These are phyloP conservation scores for Rhodamnia rubescens DNA, from an alignment of 345 rosid species.

Conservation along the genomic window DNA sequence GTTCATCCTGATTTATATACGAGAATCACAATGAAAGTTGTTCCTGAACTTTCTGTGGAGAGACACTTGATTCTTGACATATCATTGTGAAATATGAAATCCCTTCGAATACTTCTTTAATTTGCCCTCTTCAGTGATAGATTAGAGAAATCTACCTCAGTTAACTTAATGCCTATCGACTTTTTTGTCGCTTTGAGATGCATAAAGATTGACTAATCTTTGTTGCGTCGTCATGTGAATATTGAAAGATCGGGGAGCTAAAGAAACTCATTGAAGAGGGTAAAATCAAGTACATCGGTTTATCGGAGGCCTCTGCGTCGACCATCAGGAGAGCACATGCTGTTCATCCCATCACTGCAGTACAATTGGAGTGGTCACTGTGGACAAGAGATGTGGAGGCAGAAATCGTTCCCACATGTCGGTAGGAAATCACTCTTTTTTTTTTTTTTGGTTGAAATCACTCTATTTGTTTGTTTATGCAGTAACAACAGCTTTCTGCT, in stretches of 20 bases:
- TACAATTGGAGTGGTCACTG: conserved; percentile 76
- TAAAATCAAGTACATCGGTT: conserved; percentile 55
- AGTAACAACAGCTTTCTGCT: background rate
- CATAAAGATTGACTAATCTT: background rate
- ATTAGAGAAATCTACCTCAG: background rate
- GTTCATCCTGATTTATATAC: background rate
- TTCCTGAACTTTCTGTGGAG: background rate
- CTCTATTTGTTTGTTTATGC: background rate
- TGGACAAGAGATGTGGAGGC: conserved; percentile 78
- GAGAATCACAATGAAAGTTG: background rate
- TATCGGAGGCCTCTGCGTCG: conserved; percentile 77
- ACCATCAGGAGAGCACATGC: conserved; percentile 75
- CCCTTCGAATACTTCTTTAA: background rate
- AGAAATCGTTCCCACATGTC: conserved; percentile 44
- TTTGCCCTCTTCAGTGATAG: background rate
- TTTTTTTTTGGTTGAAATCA: background rate
- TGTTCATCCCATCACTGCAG: conserved; percentile 66
- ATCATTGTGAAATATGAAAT: background rate
- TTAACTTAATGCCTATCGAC: background rate
- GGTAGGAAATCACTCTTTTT: background rate
- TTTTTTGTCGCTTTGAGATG: background rate
- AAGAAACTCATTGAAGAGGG: conserved; percentile 30
- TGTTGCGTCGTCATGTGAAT: background rate
- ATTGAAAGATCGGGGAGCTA: background rate
- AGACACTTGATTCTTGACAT: background rate